These are phyloP conservation scores for Pythium folliculosum DNA, from an alignment of 352 stramenopile genomes.

Conservation along the genomic window DNA sequence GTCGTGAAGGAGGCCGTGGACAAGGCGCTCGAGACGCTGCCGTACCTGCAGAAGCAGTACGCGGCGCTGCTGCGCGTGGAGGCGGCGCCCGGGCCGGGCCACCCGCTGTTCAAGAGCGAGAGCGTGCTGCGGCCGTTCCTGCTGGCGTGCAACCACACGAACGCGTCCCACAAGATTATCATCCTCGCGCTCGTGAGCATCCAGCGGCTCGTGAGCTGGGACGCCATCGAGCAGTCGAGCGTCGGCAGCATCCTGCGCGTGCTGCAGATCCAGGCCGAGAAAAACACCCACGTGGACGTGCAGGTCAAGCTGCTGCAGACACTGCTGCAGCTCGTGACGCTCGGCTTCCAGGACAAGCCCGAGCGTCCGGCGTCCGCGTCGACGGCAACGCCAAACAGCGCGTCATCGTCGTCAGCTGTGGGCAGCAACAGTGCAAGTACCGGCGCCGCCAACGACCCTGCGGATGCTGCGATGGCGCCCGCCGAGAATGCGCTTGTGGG, in stretches of 20 bases:
- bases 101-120: slow-evolving; percentile 92
- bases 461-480: background rate
- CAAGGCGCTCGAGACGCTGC: slow-evolving; percentile 92
- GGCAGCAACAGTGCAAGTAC: background rate
- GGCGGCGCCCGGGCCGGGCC: slow-evolving; percentile 85
- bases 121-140: slow-evolving; percentile 96
- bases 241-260: slow-evolving; percentile 95
- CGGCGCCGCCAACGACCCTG: background rate
- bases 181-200: slow-evolving; percentile 94
- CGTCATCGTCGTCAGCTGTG: background rate
- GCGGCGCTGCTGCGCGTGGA: slow-evolving; percentile 79
- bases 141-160: slow-evolving; percentile 96
- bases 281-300: slow-evolving; percentile 80
- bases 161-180: slow-evolving; percentile 93
- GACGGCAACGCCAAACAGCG: background rate
- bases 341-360: slow-evolving; percentile 69
- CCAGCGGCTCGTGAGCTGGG: slow-evolving; percentile 93
- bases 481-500: slow-evolving; percentile 55
- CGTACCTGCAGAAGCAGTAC: slow-evolving; percentile 95
- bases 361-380: background rate
- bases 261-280: slow-evolving; percentile 95
- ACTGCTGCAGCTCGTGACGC: slow-evolving; percentile 83
- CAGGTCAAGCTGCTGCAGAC: slow-evolving; percentile 90
- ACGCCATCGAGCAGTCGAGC: slow-evolving; percentile 94
- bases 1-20: slow-evolving; percentile 97